These are phyloP conservation scores for Aspergillus steynii DNA, from an alignment of 495 filamentous ascomycete species.

Conservation along the genomic window DNA sequence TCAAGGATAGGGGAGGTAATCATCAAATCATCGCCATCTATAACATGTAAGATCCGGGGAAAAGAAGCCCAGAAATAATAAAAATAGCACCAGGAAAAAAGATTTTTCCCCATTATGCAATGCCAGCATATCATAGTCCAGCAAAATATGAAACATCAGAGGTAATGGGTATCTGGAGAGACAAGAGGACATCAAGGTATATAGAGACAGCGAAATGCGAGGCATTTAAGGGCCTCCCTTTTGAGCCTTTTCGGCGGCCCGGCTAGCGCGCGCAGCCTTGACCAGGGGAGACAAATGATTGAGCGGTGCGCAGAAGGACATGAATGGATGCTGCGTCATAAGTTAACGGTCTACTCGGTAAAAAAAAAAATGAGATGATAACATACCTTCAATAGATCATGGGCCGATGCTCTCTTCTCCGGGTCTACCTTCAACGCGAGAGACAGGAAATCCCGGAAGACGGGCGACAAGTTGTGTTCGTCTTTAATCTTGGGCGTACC, in stretches of 20 bases:
- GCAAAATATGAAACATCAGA: conserved; percentile 34
- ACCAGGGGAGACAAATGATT: conserved; percentile 81
- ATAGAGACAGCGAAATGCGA: conserved; percentile 22
- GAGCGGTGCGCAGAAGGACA: conserved; percentile 71
- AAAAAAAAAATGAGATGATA: conserved; percentile 6
- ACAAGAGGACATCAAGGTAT: conserved; percentile 33
- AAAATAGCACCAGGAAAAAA: conserved; percentile 6
- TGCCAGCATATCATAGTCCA: conserved; percentile 32
- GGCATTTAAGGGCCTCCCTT: conserved; percentile 49
- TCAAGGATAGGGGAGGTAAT: conserved; percentile 12
- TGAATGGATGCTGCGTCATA: conserved; percentile 78
- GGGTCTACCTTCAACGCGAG: conserved; percentile 94
- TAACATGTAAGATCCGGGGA: conserved; percentile 20
- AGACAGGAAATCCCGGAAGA: conserved; percentile 87
- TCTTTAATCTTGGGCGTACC: conserved; percentile 96
- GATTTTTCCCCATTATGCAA: conserved; percentile 21
- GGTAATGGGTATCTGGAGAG: conserved; percentile 47
- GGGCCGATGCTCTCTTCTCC: conserved; percentile 91
- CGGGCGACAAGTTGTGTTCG: conserved; percentile 73
- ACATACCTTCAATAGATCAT: conserved; percentile 85
- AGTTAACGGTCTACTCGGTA: conserved; percentile 26
- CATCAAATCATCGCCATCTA: conserved; percentile 32
- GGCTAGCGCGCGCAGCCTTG: conserved; percentile 75
- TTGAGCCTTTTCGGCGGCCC: conserved; percentile 79
- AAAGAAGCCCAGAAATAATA: conserved; percentile 14